These are phyloP conservation scores for Colletotrichum sp. DNA, from an alignment of 2,329 filamentous ascomycete genomes.

Conservation along the genomic window DNA sequence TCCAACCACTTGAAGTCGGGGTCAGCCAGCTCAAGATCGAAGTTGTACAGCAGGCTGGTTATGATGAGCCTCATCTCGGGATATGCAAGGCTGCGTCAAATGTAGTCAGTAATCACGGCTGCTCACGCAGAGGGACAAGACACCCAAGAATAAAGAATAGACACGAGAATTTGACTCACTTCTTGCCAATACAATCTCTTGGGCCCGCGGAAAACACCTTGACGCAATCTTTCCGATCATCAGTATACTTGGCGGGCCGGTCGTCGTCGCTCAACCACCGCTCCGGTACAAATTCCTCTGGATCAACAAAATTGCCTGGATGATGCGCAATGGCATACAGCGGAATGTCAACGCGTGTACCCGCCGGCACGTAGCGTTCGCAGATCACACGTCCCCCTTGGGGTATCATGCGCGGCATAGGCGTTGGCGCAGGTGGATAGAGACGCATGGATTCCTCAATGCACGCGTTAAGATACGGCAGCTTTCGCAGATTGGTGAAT, in stretches of 20 bases:
- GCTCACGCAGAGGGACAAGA: not conserved
- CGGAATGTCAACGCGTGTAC: slow-evolving; percentile 17
- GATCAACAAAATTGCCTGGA: slow-evolving; percentile 45
- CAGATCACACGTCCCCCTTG: slow-evolving; percentile 36
- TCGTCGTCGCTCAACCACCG: slow-evolving; percentile 36
- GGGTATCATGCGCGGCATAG: slow-evolving; percentile 32
- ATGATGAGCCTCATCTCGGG: slow-evolving; percentile 55
- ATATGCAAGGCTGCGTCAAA: slow-evolving; percentile 42
- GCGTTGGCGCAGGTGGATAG: slow-evolving; percentile 32
- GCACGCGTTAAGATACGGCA: slow-evolving; percentile 45
- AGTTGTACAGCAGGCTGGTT: slow-evolving; percentile 48
- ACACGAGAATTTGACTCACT: slow-evolving; percentile 36
- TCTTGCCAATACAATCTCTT: slow-evolving; percentile 55
- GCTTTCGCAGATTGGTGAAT: slow-evolving; percentile 28
- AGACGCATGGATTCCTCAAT: slow-evolving; percentile 46
- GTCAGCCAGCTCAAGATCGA: slow-evolving; percentile 45
- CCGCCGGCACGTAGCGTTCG: slow-evolving; percentile 34
- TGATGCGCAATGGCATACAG: slow-evolving; percentile 15
- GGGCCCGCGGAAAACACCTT: slow-evolving; percentile 55
- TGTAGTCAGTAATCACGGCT: not conserved
- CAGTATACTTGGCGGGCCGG: not conserved
- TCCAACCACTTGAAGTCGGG: slow-evolving; percentile 40
- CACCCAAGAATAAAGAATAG: too few relatives aligned
- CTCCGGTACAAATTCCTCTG: slow-evolving; percentile 52
- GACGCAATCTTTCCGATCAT: slow-evolving; percentile 24